These are phyloP conservation scores for Ajuga chamaepitys DNA, from an alignment of 257 asterid genomes.

Conservation along the genomic window DNA sequence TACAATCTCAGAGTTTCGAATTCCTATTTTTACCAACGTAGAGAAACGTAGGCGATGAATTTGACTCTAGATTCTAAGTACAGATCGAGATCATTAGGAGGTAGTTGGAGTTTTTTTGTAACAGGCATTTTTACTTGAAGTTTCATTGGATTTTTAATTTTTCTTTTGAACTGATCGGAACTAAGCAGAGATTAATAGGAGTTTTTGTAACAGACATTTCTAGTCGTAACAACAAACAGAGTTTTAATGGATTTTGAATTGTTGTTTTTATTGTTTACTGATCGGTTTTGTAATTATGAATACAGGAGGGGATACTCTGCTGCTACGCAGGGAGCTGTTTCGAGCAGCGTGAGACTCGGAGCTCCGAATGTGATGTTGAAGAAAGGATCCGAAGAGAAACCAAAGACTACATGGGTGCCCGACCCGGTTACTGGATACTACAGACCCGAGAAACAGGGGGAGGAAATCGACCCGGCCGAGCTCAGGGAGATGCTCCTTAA, in stretches of 20 bases:
- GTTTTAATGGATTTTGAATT: no score
- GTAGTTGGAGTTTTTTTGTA: no score
- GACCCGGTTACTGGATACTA: slow-evolving; percentile 59
- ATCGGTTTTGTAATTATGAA: neutral
- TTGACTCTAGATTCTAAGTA: no score
- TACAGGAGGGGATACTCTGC: slow-evolving; percentile 45
- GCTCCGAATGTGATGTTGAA: slow-evolving; percentile 37
- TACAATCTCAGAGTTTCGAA: neutral
- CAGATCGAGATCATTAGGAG: no score
- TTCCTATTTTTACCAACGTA: no score
- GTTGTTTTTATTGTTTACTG: neutral
- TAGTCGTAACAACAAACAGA: no score
- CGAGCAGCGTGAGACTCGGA: slow-evolving; percentile 19
- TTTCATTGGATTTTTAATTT: no score
- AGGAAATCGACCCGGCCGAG: slow-evolving; percentile 49
- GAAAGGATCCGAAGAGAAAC: slow-evolving; percentile 29
- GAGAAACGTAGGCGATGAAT: no score
- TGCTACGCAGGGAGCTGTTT: slow-evolving; percentile 22
- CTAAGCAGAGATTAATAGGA: no score
- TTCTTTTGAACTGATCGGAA: no score
- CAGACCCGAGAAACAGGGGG: slow-evolving; percentile 38
- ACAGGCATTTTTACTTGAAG: no score
- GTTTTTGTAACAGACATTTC: no score
- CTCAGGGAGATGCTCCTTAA: slow-evolving; percentile 33
- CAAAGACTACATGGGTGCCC: slow-evolving; percentile 48